A percentile compares a stretch with the other conserved stretches of the same genome.
Evolutionary conservation across 495 filamentous ascomycete species (phyloP).

Genomic region (Filosporella fistucella): DNA sequence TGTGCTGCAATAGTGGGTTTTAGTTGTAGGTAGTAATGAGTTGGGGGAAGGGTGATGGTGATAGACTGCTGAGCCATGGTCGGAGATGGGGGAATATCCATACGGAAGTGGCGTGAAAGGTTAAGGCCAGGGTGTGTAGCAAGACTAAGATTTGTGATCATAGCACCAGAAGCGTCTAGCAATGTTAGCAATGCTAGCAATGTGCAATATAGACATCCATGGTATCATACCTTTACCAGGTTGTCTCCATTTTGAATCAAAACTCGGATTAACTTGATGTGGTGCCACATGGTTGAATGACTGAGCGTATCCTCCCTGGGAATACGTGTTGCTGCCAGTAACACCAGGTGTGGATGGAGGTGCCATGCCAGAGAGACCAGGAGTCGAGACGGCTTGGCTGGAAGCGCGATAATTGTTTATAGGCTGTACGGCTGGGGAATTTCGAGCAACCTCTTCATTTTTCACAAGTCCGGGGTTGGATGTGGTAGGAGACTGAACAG

Average conservation of each 20-base stretch:
- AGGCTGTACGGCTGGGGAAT: slow-evolving; percentile 19
- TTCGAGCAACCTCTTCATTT: slow-evolving; percentile 33
- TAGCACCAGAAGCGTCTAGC: slow-evolving; percentile 46
- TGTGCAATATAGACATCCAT: slow-evolving; percentile 19
- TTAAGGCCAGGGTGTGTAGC: slow-evolving; percentile 59
- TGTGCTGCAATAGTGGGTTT: slow-evolving; percentile 52
- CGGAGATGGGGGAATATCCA: slow-evolving; percentile 56
- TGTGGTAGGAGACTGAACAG: slow-evolving; percentile 44
- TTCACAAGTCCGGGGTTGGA: slow-evolving; percentile 36
- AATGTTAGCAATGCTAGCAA: slow-evolving; percentile 3
- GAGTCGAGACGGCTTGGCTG: slow-evolving; percentile 25
- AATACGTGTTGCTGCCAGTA: slow-evolving; percentile 23
- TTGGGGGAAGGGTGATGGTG: slow-evolving; percentile 57
- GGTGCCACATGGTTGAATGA: slow-evolving; percentile 18
- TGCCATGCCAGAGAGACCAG: slow-evolving; percentile 31
- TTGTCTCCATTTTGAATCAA: slow-evolving; percentile 32
- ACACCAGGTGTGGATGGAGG: slow-evolving; percentile 35
- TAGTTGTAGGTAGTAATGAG: slow-evolving; percentile 62
- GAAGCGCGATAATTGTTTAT: slow-evolving; percentile 22
- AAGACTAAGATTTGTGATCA: slow-evolving; percentile 64
- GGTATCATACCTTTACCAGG: slow-evolving; percentile 49
- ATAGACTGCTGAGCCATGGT: slow-evolving; percentile 62
- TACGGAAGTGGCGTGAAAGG: slow-evolving; percentile 43
- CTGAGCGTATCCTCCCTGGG: slow-evolving; percentile 18
- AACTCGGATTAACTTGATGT: slow-evolving; percentile 18